Evolutionary conservation across 257 asterid genomes (phyloP).

Genomic region (Avicennia marina): DNA sequence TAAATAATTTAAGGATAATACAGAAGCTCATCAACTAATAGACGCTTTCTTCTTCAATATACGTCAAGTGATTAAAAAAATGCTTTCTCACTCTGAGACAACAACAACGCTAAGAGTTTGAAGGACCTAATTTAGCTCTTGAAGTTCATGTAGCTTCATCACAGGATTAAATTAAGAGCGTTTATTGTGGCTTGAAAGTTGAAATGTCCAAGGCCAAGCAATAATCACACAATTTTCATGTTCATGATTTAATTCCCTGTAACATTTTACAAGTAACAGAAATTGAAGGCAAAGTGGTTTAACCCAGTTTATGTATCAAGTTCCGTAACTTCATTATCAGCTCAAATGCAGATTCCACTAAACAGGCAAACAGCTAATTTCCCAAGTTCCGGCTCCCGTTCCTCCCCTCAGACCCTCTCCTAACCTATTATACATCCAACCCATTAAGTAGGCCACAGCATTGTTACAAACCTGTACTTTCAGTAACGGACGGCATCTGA

Average conservation of each 20-base stretch:
- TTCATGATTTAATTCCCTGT: not conserved
- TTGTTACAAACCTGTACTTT: not conserved
- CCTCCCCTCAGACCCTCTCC: not conserved
- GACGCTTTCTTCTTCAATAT: not conserved
- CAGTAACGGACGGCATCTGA: not conserved
- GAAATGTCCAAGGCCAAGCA: not conserved
- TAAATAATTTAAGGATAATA: not conserved
- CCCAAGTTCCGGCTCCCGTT: not conserved
- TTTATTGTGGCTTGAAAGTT: not conserved
- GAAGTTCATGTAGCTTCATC: slow-evolving; percentile 1
- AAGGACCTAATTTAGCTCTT: not conserved
- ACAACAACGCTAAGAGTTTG: not conserved
- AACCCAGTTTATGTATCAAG: not conserved
- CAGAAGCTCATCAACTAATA: not conserved
- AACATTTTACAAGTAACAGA: not conserved
- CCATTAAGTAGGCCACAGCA: not conserved
- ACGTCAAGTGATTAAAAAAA: not conserved
- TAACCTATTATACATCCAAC: not conserved
- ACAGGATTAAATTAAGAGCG: not conserved
- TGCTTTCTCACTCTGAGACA: not conserved
- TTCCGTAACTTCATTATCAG: not conserved
- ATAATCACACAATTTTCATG: not conserved
- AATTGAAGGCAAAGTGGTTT: not conserved
- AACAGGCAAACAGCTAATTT: not conserved
- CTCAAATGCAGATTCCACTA: not conserved